Base-by-base conservation (phyloP, 2,329 filamentous ascomycete species). In the Aspergillus intermedius region DNA sequence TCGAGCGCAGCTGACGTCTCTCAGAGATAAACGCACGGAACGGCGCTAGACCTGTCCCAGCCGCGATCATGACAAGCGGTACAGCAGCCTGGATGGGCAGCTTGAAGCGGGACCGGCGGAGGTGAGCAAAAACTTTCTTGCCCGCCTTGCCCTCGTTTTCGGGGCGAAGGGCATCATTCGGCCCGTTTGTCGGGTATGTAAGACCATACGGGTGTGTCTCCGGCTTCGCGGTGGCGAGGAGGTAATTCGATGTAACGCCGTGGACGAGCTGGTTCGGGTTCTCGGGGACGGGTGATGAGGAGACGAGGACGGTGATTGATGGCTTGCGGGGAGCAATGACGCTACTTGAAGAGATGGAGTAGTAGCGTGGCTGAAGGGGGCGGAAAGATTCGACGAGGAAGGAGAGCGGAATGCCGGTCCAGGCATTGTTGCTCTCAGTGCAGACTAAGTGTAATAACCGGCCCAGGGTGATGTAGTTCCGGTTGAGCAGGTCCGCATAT, bases 21-120 rank as follows among this genome's bases (percentile, higher is more conserved):
- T 76, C 72, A 22, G 68, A 57, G 2, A 74, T 47, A 56, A 74
- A 74, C 4, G 61, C 72, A 1, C 71, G 65, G 63, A 74, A 73
- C 0, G 74, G 75, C 0, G 76, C 76, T 13, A 78, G 60, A 3
- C 77, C 76, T 0, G 75, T 78, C 1, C 77, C 78, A 0, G 77
- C 67, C 3, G 67, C 75, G 7, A 80, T 64, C 73, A 80, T 77
- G 45, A 82, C 66, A 8, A 82, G 60, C 0, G 78, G 78, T 0
- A 65, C 71, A 32, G 57, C 59, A 28, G 60, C 51, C 0, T 56
- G 52, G 6, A 65, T 49, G 1, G 91, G 91, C 10, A 96, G 82
- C 75, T 95, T 95, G 81, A 96, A 96, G 74, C 95, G 95, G 57
- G 90, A 95, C 70, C 94, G 88, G 55, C 91, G 87, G 50, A 96